These are phyloP conservation scores for Apiospora rasikravindrae DNA, from an alignment of 2,329 filamentous ascomycete species.

Conservation along the genomic window DNA sequence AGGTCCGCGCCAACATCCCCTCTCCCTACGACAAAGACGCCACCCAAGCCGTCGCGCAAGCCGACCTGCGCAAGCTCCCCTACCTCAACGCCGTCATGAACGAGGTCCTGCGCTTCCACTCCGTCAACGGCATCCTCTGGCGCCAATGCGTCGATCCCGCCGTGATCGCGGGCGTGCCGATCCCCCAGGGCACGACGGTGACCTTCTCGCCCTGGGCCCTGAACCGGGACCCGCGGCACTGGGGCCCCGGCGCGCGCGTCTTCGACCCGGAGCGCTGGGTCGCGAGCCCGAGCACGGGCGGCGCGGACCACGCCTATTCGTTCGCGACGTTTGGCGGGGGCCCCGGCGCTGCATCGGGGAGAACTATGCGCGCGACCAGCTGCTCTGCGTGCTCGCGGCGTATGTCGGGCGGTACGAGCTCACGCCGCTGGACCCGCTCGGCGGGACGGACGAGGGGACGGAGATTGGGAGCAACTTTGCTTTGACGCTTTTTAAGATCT, in stretches of 20 bases:
- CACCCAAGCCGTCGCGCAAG: constrained; percentile 31
- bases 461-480: neutral
- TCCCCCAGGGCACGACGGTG: constrained; percentile 70
- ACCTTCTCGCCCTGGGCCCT: constrained; percentile 69
- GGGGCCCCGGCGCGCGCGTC: constrained; percentile 74
- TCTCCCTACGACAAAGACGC: constrained; percentile 35
- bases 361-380: constrained; percentile 81
- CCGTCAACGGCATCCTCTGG: constrained; percentile 59
- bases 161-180: constrained; percentile 58
- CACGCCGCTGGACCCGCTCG: constrained; percentile 14
- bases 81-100: constrained; percentile 50
- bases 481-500: neutral
- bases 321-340: constrained; percentile 87
- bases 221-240: constrained; percentile 72
- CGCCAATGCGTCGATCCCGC: constrained; percentile 63
- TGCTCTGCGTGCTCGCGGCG: constrained; percentile 80
- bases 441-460: neutral
- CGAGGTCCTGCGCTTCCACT: constrained; percentile 48
- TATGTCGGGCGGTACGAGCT: constrained; percentile 79
- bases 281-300: constrained; percentile 55
- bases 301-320: constrained; percentile 76
- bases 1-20: constrained; percentile 44
- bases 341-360: constrained; percentile 85
- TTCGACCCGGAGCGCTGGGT: constrained; percentile 86
- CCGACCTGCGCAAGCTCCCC: constrained; percentile 44